Base-by-base conservation (phyloP, 1,139 yeast species). In the Pneumocystis jirovecii region DNA sequence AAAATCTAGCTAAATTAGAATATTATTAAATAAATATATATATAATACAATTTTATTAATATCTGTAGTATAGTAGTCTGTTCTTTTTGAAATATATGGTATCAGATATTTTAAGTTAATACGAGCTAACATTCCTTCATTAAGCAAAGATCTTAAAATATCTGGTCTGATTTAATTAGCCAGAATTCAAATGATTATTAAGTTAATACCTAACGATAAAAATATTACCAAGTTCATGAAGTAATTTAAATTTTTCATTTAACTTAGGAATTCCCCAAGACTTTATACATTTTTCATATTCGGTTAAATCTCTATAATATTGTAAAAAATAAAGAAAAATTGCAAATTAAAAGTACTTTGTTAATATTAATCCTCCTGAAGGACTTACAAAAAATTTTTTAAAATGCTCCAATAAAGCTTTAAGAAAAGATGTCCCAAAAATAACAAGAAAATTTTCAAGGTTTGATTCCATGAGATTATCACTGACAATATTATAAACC, bases 171-270 rank as follows among this genome's bases (percentile, higher is more conserved):
- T 60, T 12, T 31, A 29, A 15, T 60, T 42, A 60, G 12, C 5
- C 29, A 12, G 12, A 5, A 25, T 21, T 21, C 2, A 1, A 12
- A 31, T 15, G 1, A 39, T 12, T 29, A 39, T 42, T 31, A 12
- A 50, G 17, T 3, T 21, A 50, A 25, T 60, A 60, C 61, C 40
- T 74, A 35, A 66, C 96, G 0, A 96, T 87, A 73, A 86, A 91
- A 69, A 91, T 78, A 72, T 89, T 89, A 56, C 95, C 91, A 68
- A 91, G 83, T 70, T 90, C 96, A 72, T 89, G 85, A 69, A 91
- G 77, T 12, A 89, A 79, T 64, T 83, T 84, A 76, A 87, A 89
- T 65, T 83, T 82, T 60, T 84, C 87, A n/a, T 85, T 79, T 57
- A 90, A 77, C 65, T 82, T 85, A 1, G 81, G 79, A 39, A 87